Conservation (phyloP, 192 early-diverging fungal species). For the Coemansia sp. region DNA sequence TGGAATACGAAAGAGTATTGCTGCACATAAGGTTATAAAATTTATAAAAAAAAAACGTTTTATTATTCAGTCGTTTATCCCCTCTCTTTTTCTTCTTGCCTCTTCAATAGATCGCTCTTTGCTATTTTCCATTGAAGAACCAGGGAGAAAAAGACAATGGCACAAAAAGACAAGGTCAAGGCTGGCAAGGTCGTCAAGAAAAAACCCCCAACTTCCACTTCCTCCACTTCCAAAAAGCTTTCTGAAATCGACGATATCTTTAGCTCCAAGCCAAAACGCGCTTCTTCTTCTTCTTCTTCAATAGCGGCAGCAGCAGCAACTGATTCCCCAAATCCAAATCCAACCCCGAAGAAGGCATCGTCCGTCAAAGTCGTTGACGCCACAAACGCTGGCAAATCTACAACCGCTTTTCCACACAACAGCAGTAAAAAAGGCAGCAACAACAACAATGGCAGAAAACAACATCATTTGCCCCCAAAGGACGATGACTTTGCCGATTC, state of each 20-base stretch:
- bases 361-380: conserved; percentile 39
- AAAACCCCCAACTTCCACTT: not conserved
- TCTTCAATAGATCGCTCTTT: not conserved
- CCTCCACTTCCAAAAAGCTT: conserved; percentile 3
- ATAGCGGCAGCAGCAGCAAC: not conserved
- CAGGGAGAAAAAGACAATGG: conserved; percentile 7
- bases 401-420: not conserved
- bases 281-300: not conserved
- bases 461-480: conserved; percentile 12
- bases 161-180: conserved; percentile 14
- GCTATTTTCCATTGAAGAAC: not conserved
- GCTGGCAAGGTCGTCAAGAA: conserved; percentile 25
- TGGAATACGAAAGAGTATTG: too few relatives aligned
- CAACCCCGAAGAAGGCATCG: not conserved
- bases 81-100: not conserved
- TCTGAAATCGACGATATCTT: conserved; percentile 53
- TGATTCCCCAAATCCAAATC: not conserved
- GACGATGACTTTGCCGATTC: conserved; percentile 43
- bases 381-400: conserved; percentile 8
- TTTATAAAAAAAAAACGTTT: not conserved
- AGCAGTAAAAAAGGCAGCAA: not conserved
- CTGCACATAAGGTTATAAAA: too few relatives aligned
- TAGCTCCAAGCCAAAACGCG: conserved; percentile 7
- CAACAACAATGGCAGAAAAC: not conserved
- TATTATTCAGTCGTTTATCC: not conserved